phyloP scores from a whole-genome alignment of 345 rosid species.

The Brassica incana region DNA sequence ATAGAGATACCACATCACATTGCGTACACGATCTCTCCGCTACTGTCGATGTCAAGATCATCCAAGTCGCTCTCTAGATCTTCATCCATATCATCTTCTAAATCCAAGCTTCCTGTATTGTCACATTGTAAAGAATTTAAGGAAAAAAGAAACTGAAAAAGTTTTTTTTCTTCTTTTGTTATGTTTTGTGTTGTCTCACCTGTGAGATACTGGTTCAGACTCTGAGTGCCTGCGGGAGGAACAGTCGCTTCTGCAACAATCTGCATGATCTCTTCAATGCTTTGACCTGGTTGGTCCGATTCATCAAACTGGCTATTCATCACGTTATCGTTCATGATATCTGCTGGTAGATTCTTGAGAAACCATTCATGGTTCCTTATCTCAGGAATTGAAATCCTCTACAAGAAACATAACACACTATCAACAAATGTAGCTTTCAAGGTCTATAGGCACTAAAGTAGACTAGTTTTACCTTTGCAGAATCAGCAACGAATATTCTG shows the following conservation, averaged over 20 bases:
- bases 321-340: constrained; percentile 66
- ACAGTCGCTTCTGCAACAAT: constrained; percentile 91
- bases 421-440: background rate
- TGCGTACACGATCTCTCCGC: constrained; percentile 94
- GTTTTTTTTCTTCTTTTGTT: background rate
- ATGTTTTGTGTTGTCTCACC: constrained; percentile 26
- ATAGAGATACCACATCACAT: constrained; percentile 47
- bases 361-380: constrained; percentile 93
- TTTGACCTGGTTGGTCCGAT: constrained; percentile 82
- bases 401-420: constrained; percentile 22
- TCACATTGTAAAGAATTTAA: background rate
- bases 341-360: constrained; percentile 84
- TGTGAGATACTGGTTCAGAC: constrained; percentile 69
- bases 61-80: constrained; percentile 85
- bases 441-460: background rate
- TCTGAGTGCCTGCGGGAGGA: constrained; percentile 74
- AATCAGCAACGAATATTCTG: constrained; percentile 92
- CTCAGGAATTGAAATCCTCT: constrained; percentile 93
- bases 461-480: constrained; percentile 55
- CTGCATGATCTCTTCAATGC: constrained; percentile 89
- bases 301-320: constrained; percentile 66
- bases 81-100: constrained; percentile 96
- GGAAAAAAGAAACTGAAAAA: background rate
- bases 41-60: constrained; percentile 87
- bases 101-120: constrained; percentile 65